Conservation (phyloP, 164 flowering plant genomes). For the Magnolia officinalis region DNA sequence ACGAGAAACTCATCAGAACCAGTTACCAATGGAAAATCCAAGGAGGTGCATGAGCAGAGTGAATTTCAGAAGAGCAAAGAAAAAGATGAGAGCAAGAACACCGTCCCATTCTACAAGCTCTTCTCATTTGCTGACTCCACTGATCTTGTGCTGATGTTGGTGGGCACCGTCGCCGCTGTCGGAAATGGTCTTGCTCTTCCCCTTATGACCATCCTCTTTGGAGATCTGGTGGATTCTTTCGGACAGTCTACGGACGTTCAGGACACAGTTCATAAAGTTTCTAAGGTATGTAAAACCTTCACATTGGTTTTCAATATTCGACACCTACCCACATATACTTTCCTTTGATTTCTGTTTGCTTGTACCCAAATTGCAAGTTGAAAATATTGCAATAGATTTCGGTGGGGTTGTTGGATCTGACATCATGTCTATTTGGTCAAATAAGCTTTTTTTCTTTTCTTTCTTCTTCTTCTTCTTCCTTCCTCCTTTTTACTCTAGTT, state of each 20-base stretch:
- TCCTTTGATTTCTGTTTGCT: too few species aligned
- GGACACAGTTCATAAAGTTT: constrained; percentile 26
- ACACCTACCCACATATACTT: background rate
- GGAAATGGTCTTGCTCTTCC: constrained; percentile 42
- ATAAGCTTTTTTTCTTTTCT: background rate
- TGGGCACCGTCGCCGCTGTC: constrained; percentile 36
- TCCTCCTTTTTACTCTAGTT: background rate
- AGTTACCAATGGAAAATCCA: background rate
- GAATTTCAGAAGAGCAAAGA: background rate
- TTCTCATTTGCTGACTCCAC: constrained; percentile 21
- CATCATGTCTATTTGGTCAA: background rate
- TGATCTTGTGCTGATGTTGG: constrained; percentile 18
- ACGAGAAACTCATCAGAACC: background rate
- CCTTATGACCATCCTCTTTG: constrained; percentile 39
- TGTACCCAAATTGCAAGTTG: background rate
- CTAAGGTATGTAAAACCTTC: constrained; percentile 26
- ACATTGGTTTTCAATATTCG: background rate
- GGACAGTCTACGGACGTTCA: constrained; percentile 17
- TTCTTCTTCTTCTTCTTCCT: too few species aligned
- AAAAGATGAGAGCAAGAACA: background rate
- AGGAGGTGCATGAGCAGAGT: background rate
- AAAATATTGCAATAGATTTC: background rate
- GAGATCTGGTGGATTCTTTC: constrained; percentile 27
- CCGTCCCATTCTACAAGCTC: constrained; percentile 19
- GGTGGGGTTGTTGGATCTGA: background rate